Evolutionary conservation across 1,284 basidiomycete genomes (phyloP).

Genomic region (Trichosporon sp.): DNA sequence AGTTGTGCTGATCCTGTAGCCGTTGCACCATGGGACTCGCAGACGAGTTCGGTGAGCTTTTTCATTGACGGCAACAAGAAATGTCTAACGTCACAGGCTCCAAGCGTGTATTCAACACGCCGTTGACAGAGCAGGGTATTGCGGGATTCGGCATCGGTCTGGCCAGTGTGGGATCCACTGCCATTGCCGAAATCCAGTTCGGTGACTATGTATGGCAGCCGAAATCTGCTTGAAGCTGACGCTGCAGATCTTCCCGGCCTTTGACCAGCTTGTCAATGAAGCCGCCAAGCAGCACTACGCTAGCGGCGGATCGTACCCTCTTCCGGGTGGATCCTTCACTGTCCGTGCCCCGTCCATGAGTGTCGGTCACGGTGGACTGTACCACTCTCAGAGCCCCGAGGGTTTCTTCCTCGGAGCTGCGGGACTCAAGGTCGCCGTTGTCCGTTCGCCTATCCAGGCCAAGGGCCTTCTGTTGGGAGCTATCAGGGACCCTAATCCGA

Average conservation of each 20-base stretch:
- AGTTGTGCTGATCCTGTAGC: conserved; percentile 3
- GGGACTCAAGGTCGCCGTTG: conserved; percentile 87
- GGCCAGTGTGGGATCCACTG: conserved; percentile 86
- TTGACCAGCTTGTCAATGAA: conserved; percentile 94
- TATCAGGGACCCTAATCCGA: conserved; percentile 86
- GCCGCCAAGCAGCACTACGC: conserved; percentile 90
- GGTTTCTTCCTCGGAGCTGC: conserved; percentile 88
- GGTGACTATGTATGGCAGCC: conserved; percentile 39
- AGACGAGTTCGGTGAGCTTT: conserved; percentile 80
- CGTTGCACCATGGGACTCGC: conserved; percentile 64
- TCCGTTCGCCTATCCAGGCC: conserved; percentile 87
- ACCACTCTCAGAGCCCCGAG: conserved; percentile 91
- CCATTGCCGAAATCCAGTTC: conserved; percentile 84
- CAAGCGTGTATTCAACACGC: conserved; percentile 92
- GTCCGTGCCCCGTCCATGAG: conserved; percentile 83
- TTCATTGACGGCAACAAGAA: no score
- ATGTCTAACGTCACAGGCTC: conserved; percentile 54
- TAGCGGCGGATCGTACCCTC: conserved; percentile 68
- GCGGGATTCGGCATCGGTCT: conserved; percentile 90
- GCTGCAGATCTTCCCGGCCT: conserved; percentile 72
- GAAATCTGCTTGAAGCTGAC: neutral
- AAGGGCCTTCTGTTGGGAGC: conserved; percentile 81
- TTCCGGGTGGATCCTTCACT: conserved; percentile 68
- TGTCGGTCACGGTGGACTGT: conserved; percentile 86
- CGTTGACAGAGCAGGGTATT: conserved; percentile 88